phyloP scores from a whole-genome alignment of 176 grass and related monocot species.

The Cocos nucifera region DNA sequence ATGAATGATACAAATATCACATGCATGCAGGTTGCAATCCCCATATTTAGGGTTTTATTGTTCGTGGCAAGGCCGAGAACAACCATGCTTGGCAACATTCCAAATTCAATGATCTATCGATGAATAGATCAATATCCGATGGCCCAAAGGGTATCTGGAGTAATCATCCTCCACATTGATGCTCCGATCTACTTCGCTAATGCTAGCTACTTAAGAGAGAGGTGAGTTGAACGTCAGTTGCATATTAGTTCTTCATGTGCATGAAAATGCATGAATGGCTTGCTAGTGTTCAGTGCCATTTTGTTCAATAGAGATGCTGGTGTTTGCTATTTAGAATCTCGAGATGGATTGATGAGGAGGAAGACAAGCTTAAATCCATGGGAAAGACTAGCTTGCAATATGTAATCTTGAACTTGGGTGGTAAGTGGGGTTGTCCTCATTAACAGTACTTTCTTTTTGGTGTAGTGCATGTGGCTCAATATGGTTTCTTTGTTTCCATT shows the following conservation, averaged over 20 bases:
- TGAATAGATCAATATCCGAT: conserved; percentile 5
- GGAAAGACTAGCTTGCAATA: conserved; percentile 49
- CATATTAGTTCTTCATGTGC: too few species aligned
- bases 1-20: too few species aligned
- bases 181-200: conserved; percentile 89
- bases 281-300: too few species aligned
- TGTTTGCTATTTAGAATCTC: conserved; percentile 37
- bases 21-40: background rate
- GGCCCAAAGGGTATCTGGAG: conserved; percentile 3
- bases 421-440: conserved; percentile 10
- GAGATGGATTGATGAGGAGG: conserved; percentile 84
- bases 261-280: too few species aligned
- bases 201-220: conserved; percentile 76
- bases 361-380: conserved; percentile 43
- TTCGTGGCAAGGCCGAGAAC: conserved; percentile 71
- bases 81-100: conserved; percentile 61
- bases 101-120: background rate
- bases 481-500: background rate
- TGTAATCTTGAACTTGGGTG: conserved; percentile 75
- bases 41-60: conserved; percentile 52
- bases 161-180: conserved; percentile 32
- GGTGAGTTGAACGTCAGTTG: conserved; percentile 14
- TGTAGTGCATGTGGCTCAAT: too few species aligned
- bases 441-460: too few species aligned
- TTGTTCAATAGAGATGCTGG: too few species aligned